These are phyloP conservation scores for Fusarium dimerum DNA, from an alignment of 2,329 filamentous ascomycete genomes.

Conservation along the genomic window DNA sequence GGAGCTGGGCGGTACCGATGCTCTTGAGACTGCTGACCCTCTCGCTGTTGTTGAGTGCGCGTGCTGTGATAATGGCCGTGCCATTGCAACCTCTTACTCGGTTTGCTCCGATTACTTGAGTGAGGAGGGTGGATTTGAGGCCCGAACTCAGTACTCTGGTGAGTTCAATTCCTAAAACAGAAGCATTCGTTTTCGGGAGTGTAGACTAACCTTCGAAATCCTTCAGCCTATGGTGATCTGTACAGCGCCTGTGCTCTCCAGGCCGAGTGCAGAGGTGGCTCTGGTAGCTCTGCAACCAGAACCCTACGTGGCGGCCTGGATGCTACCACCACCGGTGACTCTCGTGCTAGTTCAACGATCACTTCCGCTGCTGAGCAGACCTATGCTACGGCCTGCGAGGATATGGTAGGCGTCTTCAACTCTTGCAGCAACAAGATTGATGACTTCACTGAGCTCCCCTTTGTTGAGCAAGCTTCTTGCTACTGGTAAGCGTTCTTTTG, in stretches of 20 bases:
- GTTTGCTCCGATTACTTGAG: slow-evolving; percentile 32
- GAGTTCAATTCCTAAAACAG: not conserved
- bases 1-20: slow-evolving; percentile 24
- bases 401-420: slow-evolving; percentile 30
- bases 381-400: slow-evolving; percentile 25
- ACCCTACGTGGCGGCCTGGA: not conserved
- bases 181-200: too few relatives aligned
- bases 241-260: slow-evolving; percentile 25
- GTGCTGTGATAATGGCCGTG: slow-evolving; percentile 26
- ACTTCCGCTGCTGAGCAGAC: slow-evolving; percentile 19
- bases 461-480: slow-evolving; percentile 32
- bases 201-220: too few relatives aligned
- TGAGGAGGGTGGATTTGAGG: slow-evolving; percentile 19
- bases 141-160: slow-evolving; percentile 29
- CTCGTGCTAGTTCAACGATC: slow-evolving; percentile 7
- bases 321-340: slow-evolving; percentile 3
- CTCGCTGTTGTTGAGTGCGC: slow-evolving; percentile 28
- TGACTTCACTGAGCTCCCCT: slow-evolving; percentile 28
- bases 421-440: slow-evolving; percentile 27
- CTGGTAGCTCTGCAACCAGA: not conserved
- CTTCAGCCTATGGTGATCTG: slow-evolving; percentile 28
- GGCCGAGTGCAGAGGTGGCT: slow-evolving; percentile 10
- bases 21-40: slow-evolving; percentile 24
- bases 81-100: slow-evolving; percentile 29
- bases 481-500: slow-evolving; percentile 30